Evolutionary conservation across 106 monocot genomes (phyloP), one percentile per base, ranked within the genome.

Genomic region (Dendrobium huoshanense): DNA sequence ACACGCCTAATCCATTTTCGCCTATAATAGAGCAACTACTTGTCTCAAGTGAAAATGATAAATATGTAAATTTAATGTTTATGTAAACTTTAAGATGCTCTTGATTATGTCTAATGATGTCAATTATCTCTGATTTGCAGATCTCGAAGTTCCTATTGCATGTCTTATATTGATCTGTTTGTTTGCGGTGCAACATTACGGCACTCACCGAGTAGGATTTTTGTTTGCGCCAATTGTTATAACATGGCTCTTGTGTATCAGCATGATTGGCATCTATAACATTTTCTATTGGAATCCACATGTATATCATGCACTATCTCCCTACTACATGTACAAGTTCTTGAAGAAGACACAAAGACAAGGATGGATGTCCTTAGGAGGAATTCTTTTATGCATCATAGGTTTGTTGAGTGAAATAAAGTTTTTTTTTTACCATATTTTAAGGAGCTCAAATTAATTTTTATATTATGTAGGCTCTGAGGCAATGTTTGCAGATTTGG

Each of bases 401-500:
- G 83, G 83, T 84, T 41, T 51, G 75, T 47, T 54, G 9, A 55
- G 25, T 10, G 24, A 49, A 8, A 47, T 19, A 22, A 8, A n/a
- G 55, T 11, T 47, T 20, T 47, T 33, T 10, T 9, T 13, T 7
- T 70, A 1, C 37, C 13, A 31, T 33, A 37, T 27, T 70, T 70
- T 70, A 70, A 70, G 4, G 17, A 3, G 37, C 37, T 48, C 47
- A 6, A 55, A 7, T 74, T 59, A 74, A 20, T 77, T 22, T 59
- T 24, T 70, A 13, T 16, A 40, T 40, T 41, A 41, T 70, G 17
- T 83, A 99, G 98, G 99, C 31, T 95, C 95, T 47, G 99, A 99
- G 90, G 99, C 99, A 75, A 99, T 99, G 99, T 99, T 90, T 91
- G 95, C 99, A 72, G 99, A 95, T 87, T 84, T 99, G 55, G 99